Conservation (phyloP, 2,329 filamentous ascomycete genomes). For the Conoideocrella luteorostrata region DNA sequence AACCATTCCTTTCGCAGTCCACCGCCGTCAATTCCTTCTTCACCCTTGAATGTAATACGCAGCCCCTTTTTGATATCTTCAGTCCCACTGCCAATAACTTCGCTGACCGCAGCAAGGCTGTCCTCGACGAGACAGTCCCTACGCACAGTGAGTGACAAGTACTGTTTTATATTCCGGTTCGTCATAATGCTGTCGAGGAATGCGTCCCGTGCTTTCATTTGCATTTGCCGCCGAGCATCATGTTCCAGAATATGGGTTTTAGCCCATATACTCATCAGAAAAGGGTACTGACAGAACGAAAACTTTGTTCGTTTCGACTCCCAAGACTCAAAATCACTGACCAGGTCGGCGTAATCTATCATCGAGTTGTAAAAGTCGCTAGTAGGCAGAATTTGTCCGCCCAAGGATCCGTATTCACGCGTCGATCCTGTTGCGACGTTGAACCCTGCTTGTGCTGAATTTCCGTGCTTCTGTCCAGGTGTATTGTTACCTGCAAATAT, state of each 20-base stretch:
- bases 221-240: slow-evolving; percentile 84
- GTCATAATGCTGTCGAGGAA: slow-evolving; percentile 87
- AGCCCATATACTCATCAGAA: slow-evolving; percentile 84
- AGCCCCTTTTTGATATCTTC: slow-evolving; percentile 89
- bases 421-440: slow-evolving; percentile 12
- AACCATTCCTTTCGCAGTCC: slow-evolving; percentile 95
- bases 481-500: slow-evolving; percentile 75
- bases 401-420: slow-evolving; percentile 25
- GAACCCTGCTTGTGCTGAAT: slow-evolving; percentile 16
- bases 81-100: slow-evolving; percentile 71
- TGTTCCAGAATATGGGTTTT: slow-evolving; percentile 89
- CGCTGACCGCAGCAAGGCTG: slow-evolving; percentile 76
- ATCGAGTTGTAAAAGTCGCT: slow-evolving; percentile 85
- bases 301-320: slow-evolving; percentile 69
- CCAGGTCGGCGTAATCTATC: slow-evolving; percentile 78
- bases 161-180: slow-evolving; percentile 66
- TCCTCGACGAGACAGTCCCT: slow-evolving; percentile 85
- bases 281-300: slow-evolving; percentile 87
- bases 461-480: slow-evolving; percentile 28
- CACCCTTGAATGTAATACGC: slow-evolving; percentile 76
- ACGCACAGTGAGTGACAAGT: slow-evolving; percentile 69
- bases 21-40: slow-evolving; percentile 87
- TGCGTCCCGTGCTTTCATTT: slow-evolving; percentile 77
- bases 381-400: slow-evolving; percentile 65
- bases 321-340: slow-evolving; percentile 84